A percentile compares a stretch with the other conserved stretches of the same genome.
Evolutionary conservation across 331 rosid species (phyloP).

Genomic region (Cucumis variabilis): DNA sequence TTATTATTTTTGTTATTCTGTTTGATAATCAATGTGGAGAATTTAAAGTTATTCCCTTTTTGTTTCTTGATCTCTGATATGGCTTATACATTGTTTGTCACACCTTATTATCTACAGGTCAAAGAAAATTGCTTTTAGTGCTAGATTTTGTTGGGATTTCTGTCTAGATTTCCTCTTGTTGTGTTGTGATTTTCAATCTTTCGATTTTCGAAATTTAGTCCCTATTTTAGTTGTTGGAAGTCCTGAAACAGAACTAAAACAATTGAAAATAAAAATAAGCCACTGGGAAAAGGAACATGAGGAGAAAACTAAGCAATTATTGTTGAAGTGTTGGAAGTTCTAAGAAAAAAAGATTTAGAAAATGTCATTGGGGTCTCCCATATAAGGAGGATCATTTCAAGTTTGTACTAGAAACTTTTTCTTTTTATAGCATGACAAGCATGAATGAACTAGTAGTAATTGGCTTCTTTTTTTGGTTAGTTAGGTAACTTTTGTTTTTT

Average conservation of each 20-base stretch:
- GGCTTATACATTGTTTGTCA: background rate
- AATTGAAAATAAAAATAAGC: slow-evolving; percentile 78
- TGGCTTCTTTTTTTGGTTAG: background rate
- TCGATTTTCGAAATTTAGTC: slow-evolving; percentile 72
- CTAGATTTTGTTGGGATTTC: slow-evolving; percentile 34
- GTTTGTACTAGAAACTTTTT: background rate
- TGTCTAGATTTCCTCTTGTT: slow-evolving; percentile 29
- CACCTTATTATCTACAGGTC: slow-evolving; percentile 48
- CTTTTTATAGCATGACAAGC: background rate
- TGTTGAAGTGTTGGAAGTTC: slow-evolving; percentile 77
- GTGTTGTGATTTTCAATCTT: slow-evolving; percentile 58
- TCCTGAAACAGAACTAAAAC: slow-evolving; percentile 88
- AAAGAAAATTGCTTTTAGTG: slow-evolving; percentile 40
- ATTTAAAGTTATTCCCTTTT: background rate
- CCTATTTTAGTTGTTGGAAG: slow-evolving; percentile 53
- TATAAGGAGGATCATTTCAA: slow-evolving; percentile 21
- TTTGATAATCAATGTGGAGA: slow-evolving; percentile 28
- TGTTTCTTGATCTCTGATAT: background rate
- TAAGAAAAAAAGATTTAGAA: too few relatives aligned
- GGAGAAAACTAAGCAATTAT: slow-evolving; percentile 75
- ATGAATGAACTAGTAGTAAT: background rate
- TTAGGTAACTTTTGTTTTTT: slow-evolving; percentile 24
- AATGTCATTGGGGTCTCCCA: too few relatives aligned
- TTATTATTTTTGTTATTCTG: background rate
- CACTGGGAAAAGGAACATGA: slow-evolving; percentile 85